Conservation (phyloP, 1,284 basidiomycete species). For the Trichosporon sp. region DNA sequence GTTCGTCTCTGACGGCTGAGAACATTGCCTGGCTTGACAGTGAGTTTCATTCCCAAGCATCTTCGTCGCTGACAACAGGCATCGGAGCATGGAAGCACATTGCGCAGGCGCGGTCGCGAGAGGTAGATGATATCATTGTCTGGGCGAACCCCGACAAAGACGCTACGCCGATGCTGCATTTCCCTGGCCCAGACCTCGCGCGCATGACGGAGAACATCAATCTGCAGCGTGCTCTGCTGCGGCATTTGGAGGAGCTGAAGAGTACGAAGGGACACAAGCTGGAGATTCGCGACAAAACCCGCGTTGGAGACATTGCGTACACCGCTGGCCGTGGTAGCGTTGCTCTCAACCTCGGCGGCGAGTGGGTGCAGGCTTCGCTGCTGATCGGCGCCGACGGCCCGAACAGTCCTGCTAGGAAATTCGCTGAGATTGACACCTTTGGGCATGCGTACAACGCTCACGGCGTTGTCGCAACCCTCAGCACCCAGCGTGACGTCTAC, state of each 20-base stretch:
- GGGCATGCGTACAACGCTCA: constrained; percentile 90
- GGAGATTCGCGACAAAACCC: constrained; percentile 31
- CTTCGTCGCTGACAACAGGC: constrained; percentile 51
- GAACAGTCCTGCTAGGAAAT: constrained; percentile 87
- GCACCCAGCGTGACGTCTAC: constrained; percentile 53
- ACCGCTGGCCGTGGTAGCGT: constrained; percentile 42
- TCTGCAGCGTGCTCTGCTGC: constrained; percentile 72
- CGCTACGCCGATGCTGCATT: constrained; percentile 42
- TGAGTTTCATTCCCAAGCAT: constrained; percentile 41
- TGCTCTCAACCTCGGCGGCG: constrained; percentile 36
- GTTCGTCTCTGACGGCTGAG: constrained; percentile 78
- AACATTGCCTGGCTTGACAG: constrained; percentile 72
- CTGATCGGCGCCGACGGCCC: constrained; percentile 87
- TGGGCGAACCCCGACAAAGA: constrained; percentile 58
- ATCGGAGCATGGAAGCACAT: constrained; percentile 78
- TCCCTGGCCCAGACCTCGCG: constrained; percentile 56
- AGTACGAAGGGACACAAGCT: not conserved
- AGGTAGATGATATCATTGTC: constrained; percentile 82
- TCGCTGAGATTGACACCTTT: constrained; percentile 77
- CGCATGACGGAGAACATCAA: constrained; percentile 84
- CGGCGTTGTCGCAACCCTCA: constrained; percentile 87
- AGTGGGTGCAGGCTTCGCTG: constrained; percentile 42
- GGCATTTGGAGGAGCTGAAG: constrained; percentile 39
- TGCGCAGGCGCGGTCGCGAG: constrained; percentile 62
- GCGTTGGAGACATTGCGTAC: constrained; percentile 40